Evolutionary conservation across 2,329 filamentous ascomycete species (phyloP).

Genomic region (Eutypa lata): DNA sequence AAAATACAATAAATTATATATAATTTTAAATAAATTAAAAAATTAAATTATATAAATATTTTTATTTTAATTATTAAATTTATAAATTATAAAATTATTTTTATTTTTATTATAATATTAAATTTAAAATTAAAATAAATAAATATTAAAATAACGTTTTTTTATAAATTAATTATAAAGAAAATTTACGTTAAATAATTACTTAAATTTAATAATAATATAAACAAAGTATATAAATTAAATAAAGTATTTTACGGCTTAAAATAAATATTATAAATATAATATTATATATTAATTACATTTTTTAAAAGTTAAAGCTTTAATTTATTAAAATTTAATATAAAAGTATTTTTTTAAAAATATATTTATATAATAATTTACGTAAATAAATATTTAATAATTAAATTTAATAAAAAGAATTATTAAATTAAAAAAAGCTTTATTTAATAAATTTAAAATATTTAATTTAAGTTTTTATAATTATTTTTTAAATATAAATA

Average conservation of each 20-base stretch:
- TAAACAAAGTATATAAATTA: constrained; percentile 5
- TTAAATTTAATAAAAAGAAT: constrained; percentile 4
- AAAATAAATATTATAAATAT: too few relatives aligned
- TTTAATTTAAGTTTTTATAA: constrained; percentile 5
- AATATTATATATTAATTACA: constrained; percentile 3
- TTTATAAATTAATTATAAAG: not conserved
- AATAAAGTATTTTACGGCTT: not conserved
- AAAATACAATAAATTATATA: not conserved
- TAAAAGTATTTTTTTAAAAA: constrained; percentile 6
- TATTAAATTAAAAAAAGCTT: constrained; percentile 3
- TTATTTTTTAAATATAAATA: constrained; percentile 8
- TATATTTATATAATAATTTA: constrained; percentile 7
- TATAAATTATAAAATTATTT: not conserved
- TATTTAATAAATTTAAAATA: constrained; percentile 7
- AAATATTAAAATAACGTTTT: constrained; percentile 1
- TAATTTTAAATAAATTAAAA: not conserved
- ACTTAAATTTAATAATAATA: not conserved
- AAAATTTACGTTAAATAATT: too few relatives aligned
- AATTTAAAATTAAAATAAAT: constrained; percentile 10
- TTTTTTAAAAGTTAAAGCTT: constrained; percentile 1
- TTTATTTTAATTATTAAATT: too few relatives aligned
- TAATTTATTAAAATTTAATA: constrained; percentile 4
- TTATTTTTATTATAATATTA: constrained; percentile 1
- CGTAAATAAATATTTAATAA: constrained; percentile 6
- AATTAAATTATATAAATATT: not conserved